Evolutionary conservation across 2,329 filamentous ascomycete species (phyloP).

Genomic region (Xylaria sp.): DNA sequence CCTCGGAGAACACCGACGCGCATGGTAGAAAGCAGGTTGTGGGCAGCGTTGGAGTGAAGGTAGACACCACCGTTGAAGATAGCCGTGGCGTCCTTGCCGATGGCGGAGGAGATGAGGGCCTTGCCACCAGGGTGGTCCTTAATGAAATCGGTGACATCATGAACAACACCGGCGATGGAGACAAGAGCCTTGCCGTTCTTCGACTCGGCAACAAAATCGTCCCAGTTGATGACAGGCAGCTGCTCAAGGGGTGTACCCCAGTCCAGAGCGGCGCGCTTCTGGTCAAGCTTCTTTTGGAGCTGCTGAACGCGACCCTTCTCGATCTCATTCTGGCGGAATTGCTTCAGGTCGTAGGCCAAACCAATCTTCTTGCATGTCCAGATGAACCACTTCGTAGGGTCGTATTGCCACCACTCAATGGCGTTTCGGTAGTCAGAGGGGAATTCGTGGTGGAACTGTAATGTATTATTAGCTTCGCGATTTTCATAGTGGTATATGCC

Average conservation of each 20-base stretch:
- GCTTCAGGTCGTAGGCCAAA: constrained; percentile 70
- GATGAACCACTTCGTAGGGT: constrained; percentile 67
- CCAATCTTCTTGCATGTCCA: constrained; percentile 63
- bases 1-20: constrained; percentile 61
- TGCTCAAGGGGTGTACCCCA: constrained; percentile 61
- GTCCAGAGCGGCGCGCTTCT: constrained; percentile 57
- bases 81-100: constrained; percentile 63
- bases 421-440: constrained; percentile 67
- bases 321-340: constrained; percentile 87
- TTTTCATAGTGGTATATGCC: background rate
- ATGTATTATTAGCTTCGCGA: constrained; percentile 3
- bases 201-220: constrained; percentile 59
- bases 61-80: constrained; percentile 67
- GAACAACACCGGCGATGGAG: constrained; percentile 58
- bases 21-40: constrained; percentile 64
- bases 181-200: constrained; percentile 59
- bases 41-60: constrained; percentile 61
- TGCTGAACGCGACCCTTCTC: constrained; percentile 64
- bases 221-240: constrained; percentile 42
- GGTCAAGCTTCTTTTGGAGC: constrained; percentile 63
- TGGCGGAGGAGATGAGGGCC: constrained; percentile 58
- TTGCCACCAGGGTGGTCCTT: constrained; percentile 63
- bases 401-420: constrained; percentile 65
- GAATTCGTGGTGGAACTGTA: constrained; percentile 62
- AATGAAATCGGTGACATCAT: constrained; percentile 62